A percentile compares a stretch with the other conserved stretches of the same genome.
These are phyloP conservation scores for Suillus americanus DNA, from an alignment of 768 basidiomycete species.

Conservation along the genomic window DNA sequence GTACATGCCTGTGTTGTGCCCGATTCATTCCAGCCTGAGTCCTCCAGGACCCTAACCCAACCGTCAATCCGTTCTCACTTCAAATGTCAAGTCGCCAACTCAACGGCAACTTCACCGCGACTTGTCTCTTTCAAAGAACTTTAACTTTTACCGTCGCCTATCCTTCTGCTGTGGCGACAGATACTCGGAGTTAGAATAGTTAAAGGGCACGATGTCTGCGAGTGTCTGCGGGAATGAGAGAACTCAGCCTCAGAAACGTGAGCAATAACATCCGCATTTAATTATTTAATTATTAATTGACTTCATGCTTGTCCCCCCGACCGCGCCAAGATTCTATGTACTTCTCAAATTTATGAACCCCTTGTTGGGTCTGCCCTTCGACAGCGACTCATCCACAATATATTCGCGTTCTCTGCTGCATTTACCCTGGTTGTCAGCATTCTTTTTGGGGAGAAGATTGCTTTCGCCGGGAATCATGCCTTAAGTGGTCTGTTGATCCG, in stretches of 20 bases:
- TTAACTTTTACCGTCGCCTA: background rate
- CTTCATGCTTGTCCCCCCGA: conserved; percentile 49
- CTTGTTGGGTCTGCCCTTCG: conserved; percentile 61
- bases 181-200: background rate
- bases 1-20: conserved; percentile 11
- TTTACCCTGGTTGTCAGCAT: conserved; percentile 45
- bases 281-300: too few relatives aligned
- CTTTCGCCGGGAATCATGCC: conserved; percentile 43
- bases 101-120: background rate
- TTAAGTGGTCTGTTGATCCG: conserved; percentile 53
- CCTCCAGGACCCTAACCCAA: background rate
- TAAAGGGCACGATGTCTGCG: conserved; percentile 3
- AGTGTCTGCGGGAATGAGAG: background rate
- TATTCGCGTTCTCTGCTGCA: conserved; percentile 51
- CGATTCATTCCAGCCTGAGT: too few relatives aligned
- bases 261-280: conserved; percentile 36
- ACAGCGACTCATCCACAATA: conserved; percentile 54
- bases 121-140: background rate
- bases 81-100: background rate
- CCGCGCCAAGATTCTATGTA: conserved; percentile 57
- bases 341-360: conserved; percentile 63
- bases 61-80: background rate
- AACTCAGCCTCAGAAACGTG: too few relatives aligned
- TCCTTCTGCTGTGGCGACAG: background rate
- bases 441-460: conserved; percentile 33